phyloP scores from a whole-genome alignment of 2,329 filamentous ascomycete species.

The Fusarium beomiforme region DNA sequence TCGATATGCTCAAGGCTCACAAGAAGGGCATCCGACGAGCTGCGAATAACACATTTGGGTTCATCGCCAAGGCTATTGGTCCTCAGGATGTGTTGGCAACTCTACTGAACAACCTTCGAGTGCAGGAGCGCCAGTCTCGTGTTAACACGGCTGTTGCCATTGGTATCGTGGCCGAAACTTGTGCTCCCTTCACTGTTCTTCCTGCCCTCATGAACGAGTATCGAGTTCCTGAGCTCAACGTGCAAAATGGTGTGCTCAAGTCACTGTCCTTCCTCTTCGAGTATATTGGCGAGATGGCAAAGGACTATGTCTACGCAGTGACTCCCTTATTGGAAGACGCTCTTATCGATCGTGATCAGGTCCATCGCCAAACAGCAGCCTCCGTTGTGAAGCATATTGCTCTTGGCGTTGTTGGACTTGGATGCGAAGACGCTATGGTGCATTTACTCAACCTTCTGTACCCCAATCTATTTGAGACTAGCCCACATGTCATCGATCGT shows the following conservation, averaged over 20 bases:
- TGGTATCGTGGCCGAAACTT: conserved; percentile 97
- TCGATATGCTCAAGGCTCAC: conserved; percentile 99
- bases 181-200: conserved; percentile 97
- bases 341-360: conserved; percentile 96
- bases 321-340: conserved; percentile 96
- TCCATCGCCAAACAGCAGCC: conserved; percentile 95
- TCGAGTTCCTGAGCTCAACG: conserved; percentile 96
- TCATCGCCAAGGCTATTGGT: conserved; percentile 98
- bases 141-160: conserved; percentile 99
- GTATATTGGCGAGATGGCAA: conserved; percentile 99
- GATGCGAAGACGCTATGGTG: conserved; percentile 98
- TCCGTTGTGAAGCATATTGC: conserved; percentile 98
- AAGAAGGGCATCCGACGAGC: conserved; percentile 99
- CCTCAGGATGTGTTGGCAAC: conserved; percentile 97
- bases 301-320: conserved; percentile 98
- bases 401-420: conserved; percentile 94
- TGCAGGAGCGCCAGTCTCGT: conserved; percentile 96
- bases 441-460: conserved; percentile 96
- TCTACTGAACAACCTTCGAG: conserved; percentile 93
- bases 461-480: conserved; percentile 97
- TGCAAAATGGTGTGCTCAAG: conserved; percentile 98
- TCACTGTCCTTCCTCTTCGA: conserved; percentile 97
- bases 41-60: conserved; percentile 99
- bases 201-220: conserved; percentile 99
- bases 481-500: conserved; percentile 96